A percentile compares a stretch with the other conserved stretches of the same genome.
phyloP scores from a whole-genome alignment of 2,329 filamentous ascomycete genomes.

The Cryphonectria japonica region DNA sequence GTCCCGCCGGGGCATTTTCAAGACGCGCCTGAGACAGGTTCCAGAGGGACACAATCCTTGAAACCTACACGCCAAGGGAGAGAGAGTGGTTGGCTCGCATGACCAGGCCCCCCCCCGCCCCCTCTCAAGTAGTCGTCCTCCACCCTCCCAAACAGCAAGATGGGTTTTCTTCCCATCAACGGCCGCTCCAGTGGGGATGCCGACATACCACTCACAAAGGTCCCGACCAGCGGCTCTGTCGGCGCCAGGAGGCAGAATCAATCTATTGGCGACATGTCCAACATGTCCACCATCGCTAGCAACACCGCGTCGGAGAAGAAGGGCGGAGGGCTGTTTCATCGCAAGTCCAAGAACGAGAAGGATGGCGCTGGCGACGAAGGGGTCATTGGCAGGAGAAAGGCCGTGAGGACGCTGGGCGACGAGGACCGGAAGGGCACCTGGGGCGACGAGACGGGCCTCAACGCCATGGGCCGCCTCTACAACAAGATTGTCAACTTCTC shows the following conservation, averaged over 20 bases:
- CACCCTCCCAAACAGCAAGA: constrained; percentile 41
- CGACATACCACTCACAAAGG: constrained; percentile 59
- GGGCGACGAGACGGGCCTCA: constrained; percentile 60
- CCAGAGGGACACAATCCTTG: not conserved
- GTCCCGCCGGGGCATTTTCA: not conserved
- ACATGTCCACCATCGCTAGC: constrained; percentile 36
- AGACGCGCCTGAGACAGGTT: constrained; percentile 7
- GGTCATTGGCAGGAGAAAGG: constrained; percentile 50
- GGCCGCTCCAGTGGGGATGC: constrained; percentile 37
- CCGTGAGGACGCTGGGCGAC: constrained; percentile 45
- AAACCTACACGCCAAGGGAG: not conserved
- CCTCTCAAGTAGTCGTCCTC: constrained; percentile 24
- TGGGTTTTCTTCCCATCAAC: constrained; percentile 51
- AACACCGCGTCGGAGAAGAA: constrained; percentile 49
- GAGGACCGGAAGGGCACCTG: constrained; percentile 49
- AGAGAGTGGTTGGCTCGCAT: not conserved
- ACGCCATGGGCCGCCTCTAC: constrained; percentile 68
- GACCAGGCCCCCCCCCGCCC: not conserved
- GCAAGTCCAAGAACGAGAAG: constrained; percentile 33
- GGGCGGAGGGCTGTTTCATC: constrained; percentile 44
- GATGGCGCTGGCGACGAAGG: constrained; percentile 44
- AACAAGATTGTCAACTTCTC: constrained; percentile 67
- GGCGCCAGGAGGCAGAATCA: constrained; percentile 47
- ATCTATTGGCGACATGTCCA: constrained; percentile 40
- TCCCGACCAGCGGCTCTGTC: constrained; percentile 59